Base-by-base conservation (phyloP, 139 green algal genomes). In the Mychonastes homosphaera region DNA sequence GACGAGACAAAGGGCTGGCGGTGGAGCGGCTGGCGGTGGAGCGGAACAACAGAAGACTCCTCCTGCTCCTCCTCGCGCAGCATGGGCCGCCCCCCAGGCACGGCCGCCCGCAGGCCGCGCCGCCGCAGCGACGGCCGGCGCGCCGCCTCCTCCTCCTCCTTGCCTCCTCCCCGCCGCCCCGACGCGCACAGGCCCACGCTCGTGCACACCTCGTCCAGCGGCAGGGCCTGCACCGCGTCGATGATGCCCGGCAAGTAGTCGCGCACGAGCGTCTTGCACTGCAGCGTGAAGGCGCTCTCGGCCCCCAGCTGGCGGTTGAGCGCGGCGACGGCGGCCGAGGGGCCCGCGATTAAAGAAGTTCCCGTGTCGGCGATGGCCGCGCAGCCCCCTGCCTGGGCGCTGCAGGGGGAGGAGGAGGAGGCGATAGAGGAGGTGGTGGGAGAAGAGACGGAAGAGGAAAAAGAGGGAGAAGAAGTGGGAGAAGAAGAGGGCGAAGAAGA, bases 311-410 rank as follows among this genome's bases (percentile, higher is more conserved):
- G 72, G 33, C 65, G 30, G 69, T 97, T 96, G 64, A 97, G 83
- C 5, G 51, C 50, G 1, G 73, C 69, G 3, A 96, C 73, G 57
- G 90, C 59, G 6, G 3, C 34, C 38, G 18, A 47, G 26, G 59
- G 59, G 16, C 59, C 59, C 59, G 48, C 36, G 36, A 13, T 10
- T 44, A 23, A 10, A 13, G 12, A 54, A 54, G 73, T 81, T 39
- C 77, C 91, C 1, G 81, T 94, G 74, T 97, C 90, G 7, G 88
- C 90, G 43, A 97, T 98, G 43, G 85, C 91, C 43, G 78, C 52
- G 74, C 87, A 97, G 36, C 90, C 86, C 18, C 65, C n/a, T n/a
- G n/a, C n/a, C n/a, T n/a, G n/a, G n/a, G n/a, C n/a, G n/a, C n/a
- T n/a, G n/a, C n/a, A n/a, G 63, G 6, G 23, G 8, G 19, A 9